These are phyloP conservation scores for Staphylotrichum longicolle DNA, from an alignment of 495 filamentous ascomycete genomes.

Conservation along the genomic window DNA sequence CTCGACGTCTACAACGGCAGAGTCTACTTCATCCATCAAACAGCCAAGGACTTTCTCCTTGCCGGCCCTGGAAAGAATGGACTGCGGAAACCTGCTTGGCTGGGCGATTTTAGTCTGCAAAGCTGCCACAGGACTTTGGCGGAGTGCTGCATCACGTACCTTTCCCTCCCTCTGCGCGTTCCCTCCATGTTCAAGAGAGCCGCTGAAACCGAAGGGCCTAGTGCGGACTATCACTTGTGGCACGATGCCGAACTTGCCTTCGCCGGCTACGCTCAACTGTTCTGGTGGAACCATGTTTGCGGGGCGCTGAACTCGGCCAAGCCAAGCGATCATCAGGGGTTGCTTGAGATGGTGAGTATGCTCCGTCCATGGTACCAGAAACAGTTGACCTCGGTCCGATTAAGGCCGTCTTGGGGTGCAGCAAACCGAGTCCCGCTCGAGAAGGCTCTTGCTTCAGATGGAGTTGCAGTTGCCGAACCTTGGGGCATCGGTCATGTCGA, in stretches of 20 bases:
- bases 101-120: constrained; percentile 19
- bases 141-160: constrained; percentile 23
- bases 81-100: constrained; percentile 16
- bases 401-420: background rate
- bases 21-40: constrained; percentile 46
- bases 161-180: constrained; percentile 17
- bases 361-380: constrained; percentile 8
- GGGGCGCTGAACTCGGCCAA: background rate
- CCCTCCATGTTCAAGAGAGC: background rate
- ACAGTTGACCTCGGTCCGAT: background rate
- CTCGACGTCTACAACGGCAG: constrained; percentile 33
- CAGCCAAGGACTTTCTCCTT: constrained; percentile 42
- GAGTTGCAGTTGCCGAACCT: background rate
- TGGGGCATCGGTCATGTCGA: background rate
- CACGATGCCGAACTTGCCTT: constrained; percentile 10
- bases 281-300: constrained; percentile 5
- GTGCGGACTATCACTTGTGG: constrained; percentile 12
- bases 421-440: background rate
- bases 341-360: background rate
- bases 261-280: constrained; percentile 9
- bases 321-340: no score
- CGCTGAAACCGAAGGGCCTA: background rate
- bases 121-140: constrained; percentile 21
- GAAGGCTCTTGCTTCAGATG: background rate
- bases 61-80: background rate